These are phyloP conservation scores for Picea abies DNA, from an alignment of 83 land plant species.

Conservation along the genomic window DNA sequence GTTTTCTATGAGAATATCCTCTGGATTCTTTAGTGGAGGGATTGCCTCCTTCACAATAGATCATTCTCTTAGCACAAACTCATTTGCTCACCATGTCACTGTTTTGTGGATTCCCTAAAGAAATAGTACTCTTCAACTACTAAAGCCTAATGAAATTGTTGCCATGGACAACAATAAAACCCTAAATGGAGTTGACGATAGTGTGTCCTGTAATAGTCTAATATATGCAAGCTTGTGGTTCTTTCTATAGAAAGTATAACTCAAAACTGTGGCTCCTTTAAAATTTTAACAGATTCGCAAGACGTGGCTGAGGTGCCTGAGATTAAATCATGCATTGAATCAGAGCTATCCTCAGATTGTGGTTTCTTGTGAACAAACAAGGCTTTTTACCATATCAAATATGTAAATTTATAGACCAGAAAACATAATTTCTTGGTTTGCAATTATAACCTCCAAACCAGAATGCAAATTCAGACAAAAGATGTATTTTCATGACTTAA, in stretches of 20 bases:
- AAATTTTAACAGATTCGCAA: conserved; percentile 25
- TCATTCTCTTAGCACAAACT: conserved; percentile 19
- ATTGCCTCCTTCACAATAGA: conserved; percentile 29
- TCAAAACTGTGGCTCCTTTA: conserved; percentile 12
- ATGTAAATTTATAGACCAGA: too few relatives aligned
- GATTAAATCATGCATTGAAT: too few relatives aligned
- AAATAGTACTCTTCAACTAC: conserved; percentile 22
- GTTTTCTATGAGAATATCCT: conserved; percentile 23
- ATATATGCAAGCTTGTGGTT: conserved; percentile 36
- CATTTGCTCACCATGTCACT: conserved; percentile 20
- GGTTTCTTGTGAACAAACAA: too few relatives aligned
- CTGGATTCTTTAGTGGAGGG: conserved; percentile 27
- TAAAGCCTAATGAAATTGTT: background rate
- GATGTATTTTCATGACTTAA: too few relatives aligned
- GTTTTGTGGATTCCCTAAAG: conserved; percentile 21
- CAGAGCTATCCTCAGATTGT: too few relatives aligned
- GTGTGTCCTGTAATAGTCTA: conserved; percentile 36
- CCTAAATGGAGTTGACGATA: conserved; percentile 33
- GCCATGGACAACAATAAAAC: conserved; percentile 26
- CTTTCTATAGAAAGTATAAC: conserved; percentile 24
- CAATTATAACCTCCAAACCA: too few relatives aligned
- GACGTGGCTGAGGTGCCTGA: conserved; percentile 9
- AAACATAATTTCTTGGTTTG: too few relatives aligned
- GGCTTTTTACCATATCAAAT: too few relatives aligned
- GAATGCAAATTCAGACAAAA: too few relatives aligned